phyloP scores from a whole-genome alignment of 2,329 filamentous ascomycete species.

The Aspergillus melleus region DNA sequence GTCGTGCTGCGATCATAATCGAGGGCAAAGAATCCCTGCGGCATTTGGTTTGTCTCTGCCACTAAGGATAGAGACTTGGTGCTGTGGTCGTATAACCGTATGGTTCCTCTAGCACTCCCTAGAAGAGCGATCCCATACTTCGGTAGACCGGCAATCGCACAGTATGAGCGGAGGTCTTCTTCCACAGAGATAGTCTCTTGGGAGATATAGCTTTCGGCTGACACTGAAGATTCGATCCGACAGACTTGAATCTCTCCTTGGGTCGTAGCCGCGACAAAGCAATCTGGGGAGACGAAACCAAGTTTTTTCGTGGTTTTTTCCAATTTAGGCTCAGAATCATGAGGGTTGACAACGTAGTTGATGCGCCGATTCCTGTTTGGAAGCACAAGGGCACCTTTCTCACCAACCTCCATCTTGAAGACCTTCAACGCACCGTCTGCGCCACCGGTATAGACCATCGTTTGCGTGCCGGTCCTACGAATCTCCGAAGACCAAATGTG shows the following conservation, averaged over 20 bases:
- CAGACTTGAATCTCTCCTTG: slow-evolving; percentile 36
- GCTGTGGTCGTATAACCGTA: slow-evolving; percentile 38
- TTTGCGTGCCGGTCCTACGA: slow-evolving; percentile 27
- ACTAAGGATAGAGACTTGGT: slow-evolving; percentile 29
- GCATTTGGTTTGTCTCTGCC: slow-evolving; percentile 25
- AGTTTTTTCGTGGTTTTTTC: slow-evolving; percentile 29
- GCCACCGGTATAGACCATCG: slow-evolving; percentile 71
- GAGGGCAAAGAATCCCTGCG: slow-evolving; percentile 31
- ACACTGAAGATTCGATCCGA: slow-evolving; percentile 14
- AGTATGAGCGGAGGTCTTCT: slow-evolving; percentile 33
- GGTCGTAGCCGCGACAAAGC: slow-evolving; percentile 32
- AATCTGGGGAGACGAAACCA: slow-evolving; percentile 35
- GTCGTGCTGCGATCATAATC: slow-evolving; percentile 12
- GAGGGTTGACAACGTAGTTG: slow-evolving; percentile 5
- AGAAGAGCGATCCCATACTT: slow-evolving; percentile 35
- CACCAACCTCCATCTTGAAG: slow-evolving; percentile 25
- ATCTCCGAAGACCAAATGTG: slow-evolving; percentile 79
- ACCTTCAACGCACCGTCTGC: slow-evolving; percentile 68
- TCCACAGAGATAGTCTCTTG: slow-evolving; percentile 28
- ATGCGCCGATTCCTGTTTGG: slow-evolving; percentile 18
- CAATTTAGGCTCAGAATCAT: slow-evolving; percentile 11
- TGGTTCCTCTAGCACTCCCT: slow-evolving; percentile 31
- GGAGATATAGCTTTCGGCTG: slow-evolving; percentile 8
- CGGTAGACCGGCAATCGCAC: slow-evolving; percentile 31
- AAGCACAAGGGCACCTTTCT: slow-evolving; percentile 11